Evolutionary conservation across 139 green algal species (phyloP), one percentile per base, ranked within the genome.

Genomic region (Volvox reticuliferus): DNA sequence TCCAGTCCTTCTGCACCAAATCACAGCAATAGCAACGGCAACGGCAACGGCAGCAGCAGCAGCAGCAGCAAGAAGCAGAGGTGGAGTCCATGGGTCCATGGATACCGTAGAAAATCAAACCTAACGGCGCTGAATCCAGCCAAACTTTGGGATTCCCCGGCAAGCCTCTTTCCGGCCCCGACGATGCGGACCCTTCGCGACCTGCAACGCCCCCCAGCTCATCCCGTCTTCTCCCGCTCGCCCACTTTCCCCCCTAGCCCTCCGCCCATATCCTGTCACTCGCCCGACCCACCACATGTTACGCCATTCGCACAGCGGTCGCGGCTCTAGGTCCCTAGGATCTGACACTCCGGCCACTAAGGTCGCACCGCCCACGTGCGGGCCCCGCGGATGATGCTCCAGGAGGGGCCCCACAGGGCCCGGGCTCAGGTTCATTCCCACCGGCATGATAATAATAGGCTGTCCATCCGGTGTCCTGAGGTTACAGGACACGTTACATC

Each of bases 251-350:
- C 20, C 0, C n/a, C 61, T 21, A 22, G 30, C 81, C 81, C 1
- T 63, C 61, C 30, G 0, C 32, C 32, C 62, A 9, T 21, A 33
- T 21, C 65, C 65, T 30, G 6, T 73, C 65, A 73, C 12, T 6
- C 17, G 14, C 28, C 36, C 20, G 5, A 44, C 84, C n/a, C 69
- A 89, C 86, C 86, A 90, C 86, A 90, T 90, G 50, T 90, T 90
- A 32, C 86, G 86, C 86, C 86, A 90, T 71, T 90, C 86, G 86
- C 86, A 90, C 69, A 89, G 85, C 68, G 85, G 69, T 36, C 55
- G 85, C 69, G 85, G 85, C 69, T 82, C 85, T 65, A 89, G 36
- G 18, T 89, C 85, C 26, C 85, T 36, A 17, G 83, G 67, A 65
- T 89, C 83, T 3, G 67, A 37, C 65, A 88, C 83, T 21, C 83